Conservation (phyloP, 1,284 basidiomycete genomes). For the Singerocomus rubriflavus region DNA sequence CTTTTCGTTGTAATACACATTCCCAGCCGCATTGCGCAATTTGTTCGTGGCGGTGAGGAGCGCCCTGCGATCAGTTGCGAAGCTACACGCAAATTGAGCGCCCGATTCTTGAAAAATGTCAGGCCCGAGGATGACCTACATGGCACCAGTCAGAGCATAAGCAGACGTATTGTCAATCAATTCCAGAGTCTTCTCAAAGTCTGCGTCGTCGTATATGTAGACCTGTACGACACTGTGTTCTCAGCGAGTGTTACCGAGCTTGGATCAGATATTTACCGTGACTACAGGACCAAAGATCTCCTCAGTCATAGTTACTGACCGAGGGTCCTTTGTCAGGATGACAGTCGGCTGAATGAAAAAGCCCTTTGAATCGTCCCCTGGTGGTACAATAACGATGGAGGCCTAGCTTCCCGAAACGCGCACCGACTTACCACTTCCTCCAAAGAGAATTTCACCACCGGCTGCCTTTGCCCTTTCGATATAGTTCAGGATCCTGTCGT, state of each 20-base stretch:
- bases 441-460: conserved; percentile 86
- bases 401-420: not conserved
- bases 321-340: conserved; percentile 91
- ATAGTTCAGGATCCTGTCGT: conserved; percentile 84
- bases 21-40: conserved; percentile 83
- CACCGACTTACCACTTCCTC: conserved; percentile 65
- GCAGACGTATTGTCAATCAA: conserved; percentile 85
- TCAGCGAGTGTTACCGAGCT: conserved; percentile 1
- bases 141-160: conserved; percentile 90
- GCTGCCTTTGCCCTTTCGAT: conserved; percentile 87
- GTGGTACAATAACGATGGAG: not conserved
- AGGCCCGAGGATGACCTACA: conserved; percentile 49
- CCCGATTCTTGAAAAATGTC: not conserved
- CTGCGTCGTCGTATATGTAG: conserved; percentile 81
- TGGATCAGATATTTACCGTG: conserved; percentile 53
- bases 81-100: conserved; percentile 46
- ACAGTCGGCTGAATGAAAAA: conserved; percentile 96
- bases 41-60: conserved; percentile 74
- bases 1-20: conserved; percentile 95
- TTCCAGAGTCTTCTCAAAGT: conserved; percentile 83
- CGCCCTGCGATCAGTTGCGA: conserved; percentile 75
- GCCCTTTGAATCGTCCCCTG: conserved; percentile 85
- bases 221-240: conserved; percentile 42
- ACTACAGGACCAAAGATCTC: conserved; percentile 98
- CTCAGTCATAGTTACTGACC: conserved; percentile 88